These are phyloP conservation scores for Fusarium subtropicale DNA, from an alignment of 2,329 filamentous ascomycete genomes.

Conservation along the genomic window DNA sequence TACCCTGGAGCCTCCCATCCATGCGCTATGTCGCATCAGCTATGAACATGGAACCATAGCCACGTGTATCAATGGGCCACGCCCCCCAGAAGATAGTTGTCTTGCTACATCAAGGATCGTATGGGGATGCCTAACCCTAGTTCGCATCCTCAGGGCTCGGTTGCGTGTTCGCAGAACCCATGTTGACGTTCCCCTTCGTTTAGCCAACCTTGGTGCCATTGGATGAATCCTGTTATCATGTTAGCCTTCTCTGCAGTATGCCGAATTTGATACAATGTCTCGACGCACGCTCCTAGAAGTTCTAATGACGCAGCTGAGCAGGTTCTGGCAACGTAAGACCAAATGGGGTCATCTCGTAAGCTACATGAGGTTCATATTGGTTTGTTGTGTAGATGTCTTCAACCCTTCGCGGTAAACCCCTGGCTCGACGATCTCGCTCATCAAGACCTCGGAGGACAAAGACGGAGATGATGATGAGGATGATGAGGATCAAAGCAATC, in stretches of 20 bases:
- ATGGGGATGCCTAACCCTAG: neutral
- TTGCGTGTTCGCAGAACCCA: neutral
- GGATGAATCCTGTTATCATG: neutral
- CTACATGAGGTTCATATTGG: neutral
- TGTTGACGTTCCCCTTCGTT: constrained; percentile 5
- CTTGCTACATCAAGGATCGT: too few species aligned
- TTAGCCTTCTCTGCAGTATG: constrained; percentile 1
- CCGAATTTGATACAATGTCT: neutral
- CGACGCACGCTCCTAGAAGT: constrained; percentile 17
- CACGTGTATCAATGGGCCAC: neutral
- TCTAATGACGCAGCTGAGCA: neutral
- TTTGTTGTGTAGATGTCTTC: constrained; percentile 27
- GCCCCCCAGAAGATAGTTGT: neutral
- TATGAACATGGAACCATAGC: neutral
- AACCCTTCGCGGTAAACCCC: constrained; percentile 8
- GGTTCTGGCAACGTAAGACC: neutral
- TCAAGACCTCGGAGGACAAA: constrained; percentile 41
- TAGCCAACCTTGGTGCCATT: neutral
- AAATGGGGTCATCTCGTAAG: neutral
- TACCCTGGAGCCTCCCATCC: neutral
- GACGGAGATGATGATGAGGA: constrained; percentile 36
- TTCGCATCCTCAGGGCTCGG: neutral
- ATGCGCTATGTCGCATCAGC: constrained; percentile 6
- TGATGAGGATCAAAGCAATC: constrained; percentile 37
- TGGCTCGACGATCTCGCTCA: constrained; percentile 18